These are phyloP conservation scores for Erythrobasidium yunnanense DNA, from an alignment of 768 basidiomycete species.

Conservation along the genomic window DNA sequence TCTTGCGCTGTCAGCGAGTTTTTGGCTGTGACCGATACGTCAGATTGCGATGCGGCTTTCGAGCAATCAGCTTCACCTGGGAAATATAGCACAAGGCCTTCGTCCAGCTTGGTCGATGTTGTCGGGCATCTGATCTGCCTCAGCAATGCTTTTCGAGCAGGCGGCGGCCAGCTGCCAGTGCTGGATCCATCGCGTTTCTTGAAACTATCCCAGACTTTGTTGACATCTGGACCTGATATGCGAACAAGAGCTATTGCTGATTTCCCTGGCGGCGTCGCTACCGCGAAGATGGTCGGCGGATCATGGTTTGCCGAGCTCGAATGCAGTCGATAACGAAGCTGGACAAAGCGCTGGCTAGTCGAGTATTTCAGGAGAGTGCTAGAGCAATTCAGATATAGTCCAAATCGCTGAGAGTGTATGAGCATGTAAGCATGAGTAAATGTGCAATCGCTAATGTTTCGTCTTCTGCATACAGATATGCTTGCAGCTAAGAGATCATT, in stretches of 20 bases:
- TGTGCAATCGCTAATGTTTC: too few species aligned
- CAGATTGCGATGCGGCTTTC: not conserved
- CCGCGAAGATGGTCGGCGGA: conserved; percentile 62
- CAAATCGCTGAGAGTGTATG: not conserved
- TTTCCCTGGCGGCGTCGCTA: conserved; percentile 76
- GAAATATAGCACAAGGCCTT: conserved; percentile 72
- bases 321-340: not conserved
- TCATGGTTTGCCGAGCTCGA: not conserved
- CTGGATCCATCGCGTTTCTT: conserved; percentile 25
- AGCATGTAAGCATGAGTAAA: not conserved
- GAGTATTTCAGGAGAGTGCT: not conserved
- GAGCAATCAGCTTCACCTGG: conserved; percentile 47
- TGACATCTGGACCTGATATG: conserved; percentile 65
- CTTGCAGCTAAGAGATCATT: too few species aligned
- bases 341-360: not conserved
- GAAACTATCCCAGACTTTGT: conserved; percentile 49
- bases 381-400: not conserved
- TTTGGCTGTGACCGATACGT: conserved; percentile 47
- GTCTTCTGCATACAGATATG: too few species aligned
- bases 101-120: conserved; percentile 57
- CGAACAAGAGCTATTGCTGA: conserved; percentile 73
- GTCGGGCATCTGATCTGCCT: conserved; percentile 59
- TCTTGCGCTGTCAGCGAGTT: conserved; percentile 75
- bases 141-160: conserved; percentile 59
- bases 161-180: conserved; percentile 41